Conservation (phyloP, 2,329 filamentous ascomycete species). For the Fusarium cicatricum region DNA sequence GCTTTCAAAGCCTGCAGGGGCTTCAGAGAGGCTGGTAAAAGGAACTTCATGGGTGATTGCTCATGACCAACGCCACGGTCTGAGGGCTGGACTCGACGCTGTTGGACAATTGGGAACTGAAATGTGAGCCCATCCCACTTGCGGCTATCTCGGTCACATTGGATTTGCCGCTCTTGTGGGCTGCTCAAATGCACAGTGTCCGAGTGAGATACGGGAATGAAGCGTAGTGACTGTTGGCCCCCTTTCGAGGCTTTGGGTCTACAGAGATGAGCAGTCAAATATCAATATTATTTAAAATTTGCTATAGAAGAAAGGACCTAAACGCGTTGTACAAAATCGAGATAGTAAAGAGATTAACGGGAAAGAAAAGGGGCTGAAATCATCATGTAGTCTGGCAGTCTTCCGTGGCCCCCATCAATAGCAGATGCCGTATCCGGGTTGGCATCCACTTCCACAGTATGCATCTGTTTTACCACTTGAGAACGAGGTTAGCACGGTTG, state of each 20-base stretch:
- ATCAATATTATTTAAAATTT: too few species aligned
- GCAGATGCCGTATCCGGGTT: slow-evolving; percentile 14
- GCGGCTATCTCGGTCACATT: not conserved
- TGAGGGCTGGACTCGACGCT: slow-evolving; percentile 2
- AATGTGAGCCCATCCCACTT: slow-evolving; percentile 4
- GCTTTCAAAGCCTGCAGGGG: not conserved
- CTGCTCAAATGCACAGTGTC: not conserved
- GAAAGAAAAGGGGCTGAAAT: too few species aligned
- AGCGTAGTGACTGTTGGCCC: too few species aligned
- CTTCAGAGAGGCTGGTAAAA: not conserved
- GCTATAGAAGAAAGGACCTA: too few species aligned
- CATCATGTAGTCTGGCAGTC: too few species aligned
- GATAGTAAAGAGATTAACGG: too few species aligned
- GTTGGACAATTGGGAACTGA: slow-evolving; percentile 1
- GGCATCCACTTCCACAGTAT: slow-evolving; percentile 15
- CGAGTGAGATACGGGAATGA: not conserved
- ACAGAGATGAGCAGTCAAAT: too few species aligned
- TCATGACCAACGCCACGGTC: too few species aligned
- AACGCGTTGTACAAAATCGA: too few species aligned
- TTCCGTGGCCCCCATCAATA: not conserved
- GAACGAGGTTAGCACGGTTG: not conserved
- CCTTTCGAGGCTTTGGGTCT: too few species aligned
- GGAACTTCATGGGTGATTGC: not conserved
- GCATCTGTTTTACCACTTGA: slow-evolving; percentile 20
- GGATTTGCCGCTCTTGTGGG: too few species aligned